Base-by-base conservation (phyloP, 2,329 filamentous ascomycete species). In the Phoma sp. region DNA sequence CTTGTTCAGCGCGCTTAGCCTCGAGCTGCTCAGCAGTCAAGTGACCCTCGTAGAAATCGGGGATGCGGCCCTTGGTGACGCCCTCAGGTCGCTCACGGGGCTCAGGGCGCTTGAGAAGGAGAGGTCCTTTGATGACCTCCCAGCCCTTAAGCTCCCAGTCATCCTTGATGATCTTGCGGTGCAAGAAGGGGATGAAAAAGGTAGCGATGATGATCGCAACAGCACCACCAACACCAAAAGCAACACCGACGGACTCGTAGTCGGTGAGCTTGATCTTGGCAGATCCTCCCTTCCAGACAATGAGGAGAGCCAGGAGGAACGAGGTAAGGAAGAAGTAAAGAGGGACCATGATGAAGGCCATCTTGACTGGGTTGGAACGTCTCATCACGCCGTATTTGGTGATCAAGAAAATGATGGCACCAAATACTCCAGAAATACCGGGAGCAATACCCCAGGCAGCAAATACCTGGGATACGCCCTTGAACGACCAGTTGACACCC, bases 371-470 rank as follows among this genome's bases (percentile, higher is more conserved):
- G 62, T 84, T 81, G 15, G 72, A 76, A 39, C 83, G 80, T 29
- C 82, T 72, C 69, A 86, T 79, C 28, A 86, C 82, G 46, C 74
- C 77, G 60, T 83, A 84, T 64, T 86, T 86, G 48, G 82, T 85
- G 62, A 82, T 72, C 32, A 78, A 65, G 74, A 86, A 86, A 68
- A 86, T 78, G 66, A 79, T 74, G 36, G 84, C 75, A 48, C 72
- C 83, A 46, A 87, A 87, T 50, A 58, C 47, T 18, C 75, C 85
- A 0, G 85, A 74, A 12, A 87, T 77, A 47, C 79, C 78, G 1
- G 85, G 85, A 2, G 85, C 84, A 56, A 87, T 84, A 59, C 82
- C 78, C 84, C 84, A 86, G 10, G 83, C 84, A 14, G 86, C 80
- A 60, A 86, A 84, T 18, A 87, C 83, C 34, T 62, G 59, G 30